Conservation (phyloP, 129 eudicot genomes). For the Daucus carota region DH1_v3.0 NC_030381.2:46573001-46573500, state of each 20-base stretch:
- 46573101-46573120: constrained; percentile 73
- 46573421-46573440: constrained; percentile 63
- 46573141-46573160: constrained; percentile 48
- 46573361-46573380: constrained; percentile 65
- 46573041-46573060: constrained; percentile 30
- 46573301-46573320: constrained; percentile 63
- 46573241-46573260: constrained; percentile 28
- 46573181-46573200: constrained; percentile 51
- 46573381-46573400: constrained; percentile 79
- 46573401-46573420: constrained; percentile 70
- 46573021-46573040: constrained; percentile 26
- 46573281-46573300: constrained; percentile 58
- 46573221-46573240: constrained; percentile 46
- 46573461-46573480: constrained; percentile 35
- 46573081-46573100: constrained; percentile 52
- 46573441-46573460: constrained; percentile 78
- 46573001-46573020: constrained; percentile 17
- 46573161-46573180: constrained; percentile 43
- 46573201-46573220: constrained; percentile 48
- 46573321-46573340: constrained; percentile 65
- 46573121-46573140: constrained; percentile 48
- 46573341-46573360: constrained; percentile 64
- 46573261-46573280: constrained; percentile 71
- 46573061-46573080: constrained; percentile 50
- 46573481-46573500: constrained; percentile 28